Percentiles rank a stretch among this genome's conserved stretches.
phyloP scores from a whole-genome alignment of 2,329 filamentous ascomycete species.

The Cladophialophora bantiana region DNA sequence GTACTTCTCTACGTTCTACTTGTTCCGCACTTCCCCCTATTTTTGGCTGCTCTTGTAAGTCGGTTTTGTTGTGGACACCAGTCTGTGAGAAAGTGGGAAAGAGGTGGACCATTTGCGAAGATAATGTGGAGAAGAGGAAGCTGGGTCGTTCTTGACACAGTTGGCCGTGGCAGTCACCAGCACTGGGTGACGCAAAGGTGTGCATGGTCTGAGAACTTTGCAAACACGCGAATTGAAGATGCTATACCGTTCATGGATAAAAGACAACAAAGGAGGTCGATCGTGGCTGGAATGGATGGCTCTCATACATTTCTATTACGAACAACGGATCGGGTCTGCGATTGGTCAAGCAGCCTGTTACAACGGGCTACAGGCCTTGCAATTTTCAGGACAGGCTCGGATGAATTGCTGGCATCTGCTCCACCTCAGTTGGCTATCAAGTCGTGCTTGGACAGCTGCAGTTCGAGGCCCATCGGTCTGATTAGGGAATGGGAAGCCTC shows the following conservation, averaged over 20 bases:
- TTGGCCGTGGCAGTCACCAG: not conserved
- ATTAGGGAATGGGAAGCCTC: conserved; percentile 21
- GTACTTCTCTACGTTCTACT: conserved; percentile 37
- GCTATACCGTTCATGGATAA: not conserved
- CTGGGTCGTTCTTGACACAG: not conserved
- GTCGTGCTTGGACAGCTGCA: conserved; percentile 5
- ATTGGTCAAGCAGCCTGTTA: conserved; percentile 5
- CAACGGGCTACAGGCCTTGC: conserved; percentile 5
- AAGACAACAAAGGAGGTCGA: conserved; percentile 11
- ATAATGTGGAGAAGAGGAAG: not conserved
- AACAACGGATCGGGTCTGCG: conserved; percentile 7
- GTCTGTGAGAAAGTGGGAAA: conserved; percentile 1
- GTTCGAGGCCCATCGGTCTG: conserved; percentile 16
- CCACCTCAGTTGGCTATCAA: conserved; percentile 4
- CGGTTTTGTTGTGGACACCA: not conserved
- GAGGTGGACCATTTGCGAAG: not conserved
- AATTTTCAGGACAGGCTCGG: conserved; percentile 6
- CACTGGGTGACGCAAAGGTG: not conserved
- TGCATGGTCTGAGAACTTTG: not conserved
- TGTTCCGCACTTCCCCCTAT: conserved; percentile 32
- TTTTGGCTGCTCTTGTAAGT: conserved; percentile 40
- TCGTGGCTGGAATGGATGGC: conserved; percentile 1
- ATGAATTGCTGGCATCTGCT: conserved; percentile 6
- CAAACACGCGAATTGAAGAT: conserved; percentile 5
- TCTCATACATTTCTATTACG: conserved; percentile 5